Evolutionary conservation across 768 basidiomycete genomes (phyloP).

Genomic region (Hypholoma sublateritium): DNA sequence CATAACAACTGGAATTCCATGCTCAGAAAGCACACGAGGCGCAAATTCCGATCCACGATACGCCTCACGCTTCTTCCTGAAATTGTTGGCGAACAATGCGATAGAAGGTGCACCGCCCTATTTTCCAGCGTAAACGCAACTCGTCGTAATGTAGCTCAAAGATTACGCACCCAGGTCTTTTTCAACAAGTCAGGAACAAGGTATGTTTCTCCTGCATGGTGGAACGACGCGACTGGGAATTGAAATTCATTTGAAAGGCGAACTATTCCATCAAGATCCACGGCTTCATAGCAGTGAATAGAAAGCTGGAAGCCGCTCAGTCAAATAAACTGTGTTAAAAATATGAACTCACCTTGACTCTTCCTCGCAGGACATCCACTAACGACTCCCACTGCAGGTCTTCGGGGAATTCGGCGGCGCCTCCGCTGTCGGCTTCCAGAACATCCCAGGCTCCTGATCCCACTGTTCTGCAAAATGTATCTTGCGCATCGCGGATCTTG

Average conservation of each 20-base stretch:
- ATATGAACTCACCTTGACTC: conserved; percentile 55
- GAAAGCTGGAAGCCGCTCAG: conserved; percentile 25
- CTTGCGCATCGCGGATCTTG: conserved; percentile 65
- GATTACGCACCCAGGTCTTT: conserved; percentile 53
- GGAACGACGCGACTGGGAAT: conserved; percentile 73
- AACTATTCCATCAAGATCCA: conserved; percentile 67
- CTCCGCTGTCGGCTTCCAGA: conserved; percentile 21
- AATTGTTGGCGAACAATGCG: conserved; percentile 71
- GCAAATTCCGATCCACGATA: conserved; percentile 78
- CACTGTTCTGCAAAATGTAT: conserved; percentile 59
- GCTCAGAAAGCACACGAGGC: conserved; percentile 64
- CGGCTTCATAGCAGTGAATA: conserved; percentile 52
- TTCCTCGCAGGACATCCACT: conserved; percentile 70
- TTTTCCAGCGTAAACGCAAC: background rate
- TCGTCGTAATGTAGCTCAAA: background rate
- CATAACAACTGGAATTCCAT: conserved; percentile 68
- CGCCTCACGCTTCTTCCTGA: conserved; percentile 47
- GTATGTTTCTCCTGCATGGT: conserved; percentile 80
- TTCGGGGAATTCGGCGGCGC: conserved; percentile 50
- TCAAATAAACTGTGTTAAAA: too few relatives aligned
- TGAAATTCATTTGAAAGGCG: conserved; percentile 81
- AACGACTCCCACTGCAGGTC: conserved; percentile 70
- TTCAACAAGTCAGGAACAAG: conserved; percentile 79
- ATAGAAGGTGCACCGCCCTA: conserved; percentile 59
- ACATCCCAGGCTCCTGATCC: conserved; percentile 43